Evolutionary conservation across 1,284 basidiomycete species (phyloP).

Genomic region (Trametes versicolor): DNA sequence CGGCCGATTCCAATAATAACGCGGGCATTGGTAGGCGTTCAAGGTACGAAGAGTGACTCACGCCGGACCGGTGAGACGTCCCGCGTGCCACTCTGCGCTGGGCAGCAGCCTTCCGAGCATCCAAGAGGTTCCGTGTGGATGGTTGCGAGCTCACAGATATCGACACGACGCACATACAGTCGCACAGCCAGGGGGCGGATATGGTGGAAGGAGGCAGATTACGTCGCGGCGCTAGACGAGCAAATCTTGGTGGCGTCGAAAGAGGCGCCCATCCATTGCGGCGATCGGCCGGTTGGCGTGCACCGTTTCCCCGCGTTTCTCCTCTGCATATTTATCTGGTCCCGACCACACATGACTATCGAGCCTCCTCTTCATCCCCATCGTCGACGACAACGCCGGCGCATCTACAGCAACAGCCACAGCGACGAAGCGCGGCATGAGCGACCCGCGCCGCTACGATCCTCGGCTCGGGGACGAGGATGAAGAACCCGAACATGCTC

Average conservation of each 20-base stretch:
- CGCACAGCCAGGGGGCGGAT: too few relatives aligned
- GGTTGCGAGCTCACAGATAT: too few relatives aligned
- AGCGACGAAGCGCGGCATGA: conserved; percentile 6
- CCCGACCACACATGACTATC: conserved; percentile 5
- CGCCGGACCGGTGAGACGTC: not conserved
- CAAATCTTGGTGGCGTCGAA: not conserved
- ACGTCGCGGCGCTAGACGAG: not conserved
- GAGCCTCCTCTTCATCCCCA: not conserved
- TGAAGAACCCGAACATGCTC: conserved; percentile 22
- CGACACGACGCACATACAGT: too few relatives aligned
- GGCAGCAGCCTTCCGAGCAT: not conserved
- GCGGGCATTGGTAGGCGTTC: too few relatives aligned
- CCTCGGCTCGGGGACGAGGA: conserved; percentile 44
- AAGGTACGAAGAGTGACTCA: not conserved
- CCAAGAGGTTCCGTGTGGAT: not conserved
- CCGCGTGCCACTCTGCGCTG: not conserved
- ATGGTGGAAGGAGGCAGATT: too few relatives aligned
- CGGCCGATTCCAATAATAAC: conserved; percentile 10
- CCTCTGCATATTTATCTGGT: conserved; percentile 1
- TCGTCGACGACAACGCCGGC: not conserved
- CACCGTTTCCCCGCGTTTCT: not conserved
- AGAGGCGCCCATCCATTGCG: not conserved
- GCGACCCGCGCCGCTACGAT: conserved; percentile 34
- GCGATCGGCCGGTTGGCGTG: not conserved
- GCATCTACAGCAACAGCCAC: not conserved